Base-by-base conservation (phyloP, 2,329 filamentous ascomycete species). In the Trematosphaeria pertusa region DNA sequence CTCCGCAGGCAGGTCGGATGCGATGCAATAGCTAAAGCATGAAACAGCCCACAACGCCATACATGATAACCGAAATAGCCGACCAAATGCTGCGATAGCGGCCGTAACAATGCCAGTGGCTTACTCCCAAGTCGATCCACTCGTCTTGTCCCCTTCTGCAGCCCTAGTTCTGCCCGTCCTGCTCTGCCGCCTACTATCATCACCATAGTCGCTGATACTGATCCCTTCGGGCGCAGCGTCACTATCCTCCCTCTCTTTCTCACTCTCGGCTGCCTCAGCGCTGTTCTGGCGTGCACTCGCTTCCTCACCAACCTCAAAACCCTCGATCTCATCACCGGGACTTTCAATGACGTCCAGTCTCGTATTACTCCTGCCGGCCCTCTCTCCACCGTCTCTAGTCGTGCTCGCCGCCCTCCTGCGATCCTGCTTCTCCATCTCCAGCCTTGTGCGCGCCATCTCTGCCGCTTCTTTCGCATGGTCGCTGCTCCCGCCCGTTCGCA, bases 341-440 rank as follows among this genome's bases (percentile, higher is more conserved):
- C 36, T 40, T 20, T 47, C 38, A 28, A 45, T 37, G 24, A 24
- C 15, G 7, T 36, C 41, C 37, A 48, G 36, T 20, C 9, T 55
- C 24, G 53, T 51, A 26, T 37, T 48, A 21, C 47, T 45, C 37
- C 48, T 37, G 31, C 14, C 30, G 17, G n/a, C n/a, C 43, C 17
- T 35, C 26, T 32, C 28, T 32, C 9, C 37, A 15, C 8, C 19
- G 4, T 43, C 30, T 11, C 21, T 38, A 14, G 9, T 32, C 26
- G 17, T 42, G 8, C 18, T 37, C 11, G 19, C 19, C 35, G 18
- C 51, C 4, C 30, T 31, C 45, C 48, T 54, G 20, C 65, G 48
- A 33, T 64, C 70, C 43, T 63, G 58, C 44, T 64, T 63, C 62
- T 78, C 75, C 28, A 70, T 34, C 40, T 69, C 69, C 42, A 77